Percentiles rank a stretch among this genome's conserved stretches.
phyloP scores from a whole-genome alignment of 768 basidiomycete genomes.

The Lactarius deliciosus region DNA sequence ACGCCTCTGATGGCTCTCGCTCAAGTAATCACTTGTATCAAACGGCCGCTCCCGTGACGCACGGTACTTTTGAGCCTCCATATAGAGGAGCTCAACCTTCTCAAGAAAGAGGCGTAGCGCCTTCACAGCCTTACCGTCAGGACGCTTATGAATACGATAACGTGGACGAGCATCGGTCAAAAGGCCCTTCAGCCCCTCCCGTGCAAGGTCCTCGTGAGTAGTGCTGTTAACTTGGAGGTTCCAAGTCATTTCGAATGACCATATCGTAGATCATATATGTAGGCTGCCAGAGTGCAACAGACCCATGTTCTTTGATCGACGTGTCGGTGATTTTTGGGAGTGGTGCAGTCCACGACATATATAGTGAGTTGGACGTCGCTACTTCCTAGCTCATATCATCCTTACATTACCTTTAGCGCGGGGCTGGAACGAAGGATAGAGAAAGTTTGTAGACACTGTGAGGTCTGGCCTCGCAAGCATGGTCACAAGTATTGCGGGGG shows the following conservation, averaged over 20 bases:
- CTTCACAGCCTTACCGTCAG: not conserved
- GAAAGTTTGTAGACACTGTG: constrained; percentile 2
- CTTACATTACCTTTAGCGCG: not conserved
- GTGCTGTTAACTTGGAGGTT: not conserved
- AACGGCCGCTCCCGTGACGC: not conserved
- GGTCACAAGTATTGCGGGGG: constrained; percentile 6
- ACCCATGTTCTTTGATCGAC: not conserved
- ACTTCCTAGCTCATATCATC: not conserved
- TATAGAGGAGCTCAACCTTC: not conserved
- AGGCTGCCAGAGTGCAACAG: not conserved
- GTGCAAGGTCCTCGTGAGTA: not conserved
- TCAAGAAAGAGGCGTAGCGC: not conserved
- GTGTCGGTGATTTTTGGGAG: constrained; percentile 2
- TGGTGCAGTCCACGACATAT: constrained; percentile 19
- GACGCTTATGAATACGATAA: not conserved
- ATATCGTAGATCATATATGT: constrained; percentile 1
- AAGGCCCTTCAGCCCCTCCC: not conserved
- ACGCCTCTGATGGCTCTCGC: not conserved
- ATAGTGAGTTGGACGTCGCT: not conserved
- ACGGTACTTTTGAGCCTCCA: not conserved
- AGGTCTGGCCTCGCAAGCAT: constrained; percentile 7
- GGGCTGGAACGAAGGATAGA: not conserved
- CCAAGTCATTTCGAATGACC: not conserved
- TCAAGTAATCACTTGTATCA: not conserved
- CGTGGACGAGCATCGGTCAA: not conserved